A percentile compares a stretch with the other conserved stretches of the same genome.
phyloP scores from a whole-genome alignment of 805 yeast species.

The Candida vaughaniae region DNA sequence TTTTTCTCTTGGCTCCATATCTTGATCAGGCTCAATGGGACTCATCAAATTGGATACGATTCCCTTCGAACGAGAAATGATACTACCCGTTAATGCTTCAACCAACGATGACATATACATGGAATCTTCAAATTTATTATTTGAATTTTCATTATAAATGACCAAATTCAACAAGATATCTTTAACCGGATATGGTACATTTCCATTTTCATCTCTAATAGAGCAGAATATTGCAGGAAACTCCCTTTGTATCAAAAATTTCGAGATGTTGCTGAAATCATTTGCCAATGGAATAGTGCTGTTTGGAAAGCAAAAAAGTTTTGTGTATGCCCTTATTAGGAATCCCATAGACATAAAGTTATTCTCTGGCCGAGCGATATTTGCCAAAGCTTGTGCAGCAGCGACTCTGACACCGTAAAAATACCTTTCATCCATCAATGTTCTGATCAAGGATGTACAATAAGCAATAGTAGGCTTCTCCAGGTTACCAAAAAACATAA shows the following conservation, averaged over 20 bases:
- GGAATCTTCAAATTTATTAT: slow-evolving; percentile 73
- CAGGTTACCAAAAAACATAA: slow-evolving; percentile 63
- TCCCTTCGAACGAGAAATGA: slow-evolving; percentile 17
- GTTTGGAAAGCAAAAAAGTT: slow-evolving; percentile 68
- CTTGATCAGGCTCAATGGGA: slow-evolving; percentile 5
- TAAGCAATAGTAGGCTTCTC: slow-evolving; percentile 61
- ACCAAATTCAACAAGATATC: slow-evolving; percentile 66
- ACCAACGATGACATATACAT: slow-evolving; percentile 63
- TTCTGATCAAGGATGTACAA: slow-evolving; percentile 74
- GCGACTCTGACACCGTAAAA: slow-evolving; percentile 86
- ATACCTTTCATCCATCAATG: slow-evolving; percentile 79
- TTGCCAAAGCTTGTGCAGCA: slow-evolving; percentile 78
- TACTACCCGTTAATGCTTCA: slow-evolving; percentile 44
- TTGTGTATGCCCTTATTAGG: slow-evolving; percentile 65
- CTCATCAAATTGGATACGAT: slow-evolving; percentile 7
- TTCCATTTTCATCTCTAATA: slow-evolving; percentile 61
- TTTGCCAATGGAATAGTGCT: slow-evolving; percentile 71
- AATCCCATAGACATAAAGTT: slow-evolving; percentile 74
- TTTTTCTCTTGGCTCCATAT: slow-evolving; percentile 6
- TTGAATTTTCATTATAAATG: slow-evolving; percentile 82
- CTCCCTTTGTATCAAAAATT: slow-evolving; percentile 66
- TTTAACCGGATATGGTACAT: slow-evolving; percentile 57
- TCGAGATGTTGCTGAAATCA: slow-evolving; percentile 70
- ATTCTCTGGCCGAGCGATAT: slow-evolving; percentile 58
- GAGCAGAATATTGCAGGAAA: slow-evolving; percentile 62